phyloP scores from a whole-genome alignment of 2,329 filamentous ascomycete genomes.

The Sclerotinia nivalis region DNA sequence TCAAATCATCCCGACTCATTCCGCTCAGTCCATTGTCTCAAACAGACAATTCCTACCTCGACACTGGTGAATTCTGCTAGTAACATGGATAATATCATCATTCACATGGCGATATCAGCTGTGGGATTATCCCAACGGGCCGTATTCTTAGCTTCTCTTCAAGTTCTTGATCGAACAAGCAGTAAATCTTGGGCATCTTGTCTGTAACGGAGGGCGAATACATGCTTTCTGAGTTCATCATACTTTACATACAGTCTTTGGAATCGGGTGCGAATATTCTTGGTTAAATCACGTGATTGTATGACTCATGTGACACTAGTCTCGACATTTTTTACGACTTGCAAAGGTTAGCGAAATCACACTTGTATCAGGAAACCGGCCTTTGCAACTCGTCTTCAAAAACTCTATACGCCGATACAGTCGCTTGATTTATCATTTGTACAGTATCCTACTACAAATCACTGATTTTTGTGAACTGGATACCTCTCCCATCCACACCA shows the following conservation, averaged over 20 bases:
- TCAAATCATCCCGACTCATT: no score
- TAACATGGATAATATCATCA: no score
- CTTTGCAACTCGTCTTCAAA: not conserved
- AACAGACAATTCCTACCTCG: not conserved
- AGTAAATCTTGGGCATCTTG: not conserved
- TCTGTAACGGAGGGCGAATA: no score
- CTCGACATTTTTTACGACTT: constrained; percentile 9
- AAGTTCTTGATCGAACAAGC: not conserved
- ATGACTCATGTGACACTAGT: constrained; percentile 20
- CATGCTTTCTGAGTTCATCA: no score
- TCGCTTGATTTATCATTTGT: not conserved
- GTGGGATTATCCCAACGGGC: not conserved
- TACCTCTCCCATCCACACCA: not conserved
- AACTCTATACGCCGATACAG: no score
- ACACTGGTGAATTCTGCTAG: not conserved
- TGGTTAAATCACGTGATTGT: not conserved
- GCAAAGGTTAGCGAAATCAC: not conserved
- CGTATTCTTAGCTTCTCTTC: not conserved
- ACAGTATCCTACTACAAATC: not conserved
- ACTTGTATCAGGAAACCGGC: not conserved
- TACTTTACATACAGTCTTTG: not conserved
- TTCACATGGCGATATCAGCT: not conserved
- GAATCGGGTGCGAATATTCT: not conserved
- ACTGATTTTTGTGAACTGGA: not conserved
- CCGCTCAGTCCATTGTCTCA: no score